Percentiles rank a stretch among this genome's conserved stretches.
Conservation (phyloP, 495 filamentous ascomycete genomes). For the Wilcoxina mikolae region DNA sequence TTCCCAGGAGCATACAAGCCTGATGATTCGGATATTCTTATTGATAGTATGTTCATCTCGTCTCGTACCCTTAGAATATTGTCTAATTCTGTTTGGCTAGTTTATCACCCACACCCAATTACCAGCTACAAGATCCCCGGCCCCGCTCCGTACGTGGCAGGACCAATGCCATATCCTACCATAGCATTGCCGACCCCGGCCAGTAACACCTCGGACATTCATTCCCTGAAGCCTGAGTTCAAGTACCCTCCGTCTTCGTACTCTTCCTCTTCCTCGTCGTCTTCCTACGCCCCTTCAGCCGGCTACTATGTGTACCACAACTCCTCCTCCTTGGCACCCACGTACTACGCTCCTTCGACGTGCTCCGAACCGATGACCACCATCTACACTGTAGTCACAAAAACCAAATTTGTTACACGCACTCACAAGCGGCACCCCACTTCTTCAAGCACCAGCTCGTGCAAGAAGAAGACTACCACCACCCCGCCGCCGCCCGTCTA, state of each 20-base stretch:
- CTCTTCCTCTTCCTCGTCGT: neutral
- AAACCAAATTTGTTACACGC: neutral
- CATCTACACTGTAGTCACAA: neutral
- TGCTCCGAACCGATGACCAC: no score
- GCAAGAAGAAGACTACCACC: neutral
- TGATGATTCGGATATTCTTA: slow-evolving; percentile 46
- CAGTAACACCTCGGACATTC: neutral
- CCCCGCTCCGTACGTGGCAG: slow-evolving; percentile 32
- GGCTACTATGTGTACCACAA: neutral
- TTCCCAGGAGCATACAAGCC: slow-evolving; percentile 49
- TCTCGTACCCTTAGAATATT: neutral
- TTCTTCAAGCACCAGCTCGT: neutral
- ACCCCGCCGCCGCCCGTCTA: neutral
- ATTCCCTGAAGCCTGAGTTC: neutral
- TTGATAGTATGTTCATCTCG: slow-evolving; percentile 32
- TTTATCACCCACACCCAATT: slow-evolving; percentile 9
- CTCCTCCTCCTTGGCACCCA: neutral
- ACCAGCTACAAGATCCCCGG: slow-evolving; percentile 40
- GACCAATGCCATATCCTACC: neutral
- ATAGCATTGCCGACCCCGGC: neutral
- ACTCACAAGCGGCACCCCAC: neutral
- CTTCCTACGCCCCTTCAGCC: neutral
- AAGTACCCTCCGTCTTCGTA: neutral
- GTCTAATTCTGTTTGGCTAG: slow-evolving; percentile 28
- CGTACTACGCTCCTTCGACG: neutral